Percentiles rank a stretch among this genome's conserved stretches.
These are phyloP conservation scores for Catunica adiposa DNA, from an alignment of 2,329 filamentous ascomycete genomes.

Conservation along the genomic window DNA sequence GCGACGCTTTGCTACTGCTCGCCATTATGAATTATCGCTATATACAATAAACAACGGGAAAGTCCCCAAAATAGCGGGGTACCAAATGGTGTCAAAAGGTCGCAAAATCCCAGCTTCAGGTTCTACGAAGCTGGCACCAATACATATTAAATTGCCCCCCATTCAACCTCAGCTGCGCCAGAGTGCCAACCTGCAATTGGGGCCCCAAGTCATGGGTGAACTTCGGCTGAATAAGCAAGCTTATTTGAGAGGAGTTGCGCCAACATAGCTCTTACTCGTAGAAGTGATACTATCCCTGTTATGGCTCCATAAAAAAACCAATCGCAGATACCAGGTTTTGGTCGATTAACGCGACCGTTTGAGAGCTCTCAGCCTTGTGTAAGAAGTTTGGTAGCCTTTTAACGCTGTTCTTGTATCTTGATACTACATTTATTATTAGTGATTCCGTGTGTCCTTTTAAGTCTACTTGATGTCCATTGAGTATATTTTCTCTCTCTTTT, in stretches of 20 bases:
- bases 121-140: too few relatives aligned
- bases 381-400: conserved; percentile 4
- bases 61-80: not conserved
- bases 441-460: too few relatives aligned
- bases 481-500: too few relatives aligned
- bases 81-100: not conserved
- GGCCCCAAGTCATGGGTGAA: conserved; percentile 7
- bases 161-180: not conserved
- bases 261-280: not conserved
- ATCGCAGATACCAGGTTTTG: not conserved
- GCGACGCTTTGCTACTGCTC: conserved; percentile 43
- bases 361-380: conserved; percentile 13
- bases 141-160: not conserved
- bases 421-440: not conserved
- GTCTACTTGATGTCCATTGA: too few relatives aligned
- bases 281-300: not conserved
- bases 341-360: not conserved
- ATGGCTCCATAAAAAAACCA: conserved; percentile 10
- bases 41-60: not conserved
- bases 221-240: not conserved
- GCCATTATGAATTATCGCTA: conserved; percentile 28
- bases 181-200: not conserved
- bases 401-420: not conserved
- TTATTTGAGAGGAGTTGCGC: not conserved
- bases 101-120: not conserved